Evolutionary conservation across 2,329 filamentous ascomycete species (phyloP).

Genomic region (Juglanconis sp.): DNA sequence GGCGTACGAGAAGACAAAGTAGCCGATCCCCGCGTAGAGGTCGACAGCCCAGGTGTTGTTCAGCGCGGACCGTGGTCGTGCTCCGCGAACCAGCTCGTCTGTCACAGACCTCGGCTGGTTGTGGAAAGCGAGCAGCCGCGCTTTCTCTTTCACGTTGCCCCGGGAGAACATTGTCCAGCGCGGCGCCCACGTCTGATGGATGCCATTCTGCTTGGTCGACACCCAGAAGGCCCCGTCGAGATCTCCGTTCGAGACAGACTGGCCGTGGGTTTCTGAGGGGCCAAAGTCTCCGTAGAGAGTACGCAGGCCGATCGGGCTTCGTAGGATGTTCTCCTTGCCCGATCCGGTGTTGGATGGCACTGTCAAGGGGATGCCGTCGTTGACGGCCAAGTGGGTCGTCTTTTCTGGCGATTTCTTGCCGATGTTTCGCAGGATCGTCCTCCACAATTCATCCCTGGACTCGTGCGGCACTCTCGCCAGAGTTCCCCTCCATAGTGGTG

Average conservation of each 20-base stretch:
- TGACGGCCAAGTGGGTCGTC: constrained; percentile 58
- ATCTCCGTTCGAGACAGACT: constrained; percentile 41
- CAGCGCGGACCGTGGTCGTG: constrained; percentile 15
- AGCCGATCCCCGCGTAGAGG: constrained; percentile 89
- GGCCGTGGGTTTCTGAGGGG: constrained; percentile 29
- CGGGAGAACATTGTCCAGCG: constrained; percentile 91
- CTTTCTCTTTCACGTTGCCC: constrained; percentile 87
- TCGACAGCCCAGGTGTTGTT: constrained; percentile 61
- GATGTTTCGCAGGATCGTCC: constrained; percentile 44
- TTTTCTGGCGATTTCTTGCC: constrained; percentile 36
- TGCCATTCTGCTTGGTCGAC: constrained; percentile 71
- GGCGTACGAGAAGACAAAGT: constrained; percentile 85
- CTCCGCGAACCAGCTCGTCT: background rate
- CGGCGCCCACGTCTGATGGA: constrained; percentile 83
- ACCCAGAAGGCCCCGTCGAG: constrained; percentile 75
- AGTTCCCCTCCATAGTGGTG: constrained; percentile 36
- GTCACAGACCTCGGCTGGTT: background rate
- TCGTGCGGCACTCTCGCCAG: constrained; percentile 27
- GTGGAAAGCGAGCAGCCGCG: constrained; percentile 62
- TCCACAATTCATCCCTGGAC: constrained; percentile 42
- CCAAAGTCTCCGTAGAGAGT: constrained; percentile 77
- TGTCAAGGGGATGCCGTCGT: constrained; percentile 57
- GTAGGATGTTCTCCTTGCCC: constrained; percentile 61
- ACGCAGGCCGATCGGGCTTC: constrained; percentile 67
- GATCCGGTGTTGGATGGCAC: constrained; percentile 13